phyloP scores from a whole-genome alignment of 202 grass and related monocot genomes.

The Saccharum hybrid region DNA sequence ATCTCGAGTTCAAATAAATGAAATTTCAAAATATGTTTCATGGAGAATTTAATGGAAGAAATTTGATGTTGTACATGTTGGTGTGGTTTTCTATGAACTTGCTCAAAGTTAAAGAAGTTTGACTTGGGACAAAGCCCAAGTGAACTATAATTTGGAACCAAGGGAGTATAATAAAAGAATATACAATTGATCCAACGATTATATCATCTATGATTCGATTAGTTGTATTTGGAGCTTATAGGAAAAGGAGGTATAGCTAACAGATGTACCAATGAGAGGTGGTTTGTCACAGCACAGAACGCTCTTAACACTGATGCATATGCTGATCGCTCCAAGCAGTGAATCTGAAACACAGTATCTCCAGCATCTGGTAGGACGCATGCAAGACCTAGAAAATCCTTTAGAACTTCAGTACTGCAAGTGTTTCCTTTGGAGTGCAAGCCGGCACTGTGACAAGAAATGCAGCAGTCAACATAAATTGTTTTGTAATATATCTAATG shows the following conservation, averaged over 20 bases:
- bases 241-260: background rate
- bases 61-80: background rate
- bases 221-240: constrained; percentile 1
- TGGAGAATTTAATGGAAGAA: background rate
- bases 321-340: constrained; percentile 62
- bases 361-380: constrained; percentile 36
- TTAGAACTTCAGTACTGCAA: constrained; percentile 1
- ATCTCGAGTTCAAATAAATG: background rate
- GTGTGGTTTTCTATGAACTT: background rate
- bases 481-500: background rate
- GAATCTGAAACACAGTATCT: constrained; percentile 57
- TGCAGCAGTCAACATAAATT: constrained; percentile 20
- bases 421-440: constrained; percentile 25
- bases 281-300: constrained; percentile 58
- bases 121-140: background rate
- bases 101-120: background rate
- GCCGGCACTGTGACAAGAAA: constrained; percentile 26
- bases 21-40: background rate
- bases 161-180: background rate
- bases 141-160: background rate
- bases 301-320: constrained; percentile 55
- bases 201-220: constrained; percentile 18
- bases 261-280: constrained; percentile 63
- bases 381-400: constrained; percentile 28
- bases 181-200: constrained; percentile 20